Percentiles rank a stretch among this genome's conserved stretches.
Evolutionary conservation across 176 grass and related monocot species (phyloP).

Genomic region (Hyparrhenia diplandra): DNA sequence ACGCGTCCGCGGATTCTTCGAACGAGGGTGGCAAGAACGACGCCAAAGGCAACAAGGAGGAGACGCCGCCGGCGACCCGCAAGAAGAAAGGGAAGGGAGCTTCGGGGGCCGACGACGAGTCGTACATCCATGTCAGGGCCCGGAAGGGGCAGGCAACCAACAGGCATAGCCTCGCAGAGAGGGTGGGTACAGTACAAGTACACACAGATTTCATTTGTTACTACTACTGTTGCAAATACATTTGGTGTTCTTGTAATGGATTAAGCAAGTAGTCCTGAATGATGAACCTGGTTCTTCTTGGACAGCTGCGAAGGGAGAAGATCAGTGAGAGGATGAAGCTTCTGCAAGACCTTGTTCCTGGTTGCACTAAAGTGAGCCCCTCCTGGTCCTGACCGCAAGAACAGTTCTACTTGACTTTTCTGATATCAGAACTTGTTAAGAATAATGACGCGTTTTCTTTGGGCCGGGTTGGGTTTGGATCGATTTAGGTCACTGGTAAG

Average conservation of each 20-base stretch:
- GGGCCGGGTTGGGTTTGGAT: neutral
- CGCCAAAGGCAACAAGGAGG: neutral
- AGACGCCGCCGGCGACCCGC: neutral
- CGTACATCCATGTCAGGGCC: constrained; percentile 57
- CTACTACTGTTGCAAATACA: neutral
- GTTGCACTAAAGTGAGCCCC: constrained; percentile 71
- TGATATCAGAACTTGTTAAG: neutral
- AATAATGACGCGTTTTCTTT: neutral
- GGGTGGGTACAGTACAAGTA: constrained; percentile 34
- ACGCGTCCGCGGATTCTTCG: constrained; percentile 2
- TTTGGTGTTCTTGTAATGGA: neutral
- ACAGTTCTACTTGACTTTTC: neutral
- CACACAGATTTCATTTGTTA: neutral
- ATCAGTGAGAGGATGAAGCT: constrained; percentile 78
- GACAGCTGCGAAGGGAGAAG: constrained; percentile 76
- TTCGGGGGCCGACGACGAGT: constrained; percentile 20
- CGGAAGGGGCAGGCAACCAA: constrained; percentile 73
- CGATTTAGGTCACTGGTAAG: constrained; percentile 61
- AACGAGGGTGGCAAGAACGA: constrained; percentile 18
- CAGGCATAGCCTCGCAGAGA: constrained; percentile 82
- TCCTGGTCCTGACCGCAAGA: neutral
- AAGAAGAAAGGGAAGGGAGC: constrained; percentile 39
- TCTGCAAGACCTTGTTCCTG: constrained; percentile 81
- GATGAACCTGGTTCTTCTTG: neutral
- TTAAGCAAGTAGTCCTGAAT: neutral